Conservation (phyloP, 2,329 filamentous ascomycete species). For the Aphanocladium album region DNA sequence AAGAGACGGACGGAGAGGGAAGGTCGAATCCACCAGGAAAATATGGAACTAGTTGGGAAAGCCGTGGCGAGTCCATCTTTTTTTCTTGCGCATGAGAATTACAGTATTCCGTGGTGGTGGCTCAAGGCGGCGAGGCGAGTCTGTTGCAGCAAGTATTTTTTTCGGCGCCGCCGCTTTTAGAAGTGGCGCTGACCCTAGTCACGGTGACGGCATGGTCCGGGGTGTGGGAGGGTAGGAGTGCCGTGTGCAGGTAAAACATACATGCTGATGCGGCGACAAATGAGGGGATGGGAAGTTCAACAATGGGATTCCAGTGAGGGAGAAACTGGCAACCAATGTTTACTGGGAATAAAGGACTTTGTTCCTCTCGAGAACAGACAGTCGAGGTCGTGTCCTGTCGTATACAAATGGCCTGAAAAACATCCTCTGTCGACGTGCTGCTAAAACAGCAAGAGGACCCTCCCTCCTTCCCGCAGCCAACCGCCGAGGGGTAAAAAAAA, state of each 20-base stretch:
- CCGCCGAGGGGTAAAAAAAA: background rate
- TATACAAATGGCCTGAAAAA: too few species aligned
- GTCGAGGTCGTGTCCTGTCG: too few species aligned
- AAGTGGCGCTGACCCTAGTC: conserved; percentile 9
- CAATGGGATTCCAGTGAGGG: too few species aligned
- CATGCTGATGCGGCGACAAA: background rate
- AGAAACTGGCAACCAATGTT: background rate
- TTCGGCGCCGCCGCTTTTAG: conserved; percentile 10
- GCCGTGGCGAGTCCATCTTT: background rate
- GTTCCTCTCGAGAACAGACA: too few species aligned
- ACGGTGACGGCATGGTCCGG: background rate
- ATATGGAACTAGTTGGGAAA: background rate
- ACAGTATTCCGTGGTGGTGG: background rate
- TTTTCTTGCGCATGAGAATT: background rate
- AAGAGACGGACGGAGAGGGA: background rate
- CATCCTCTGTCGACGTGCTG: too few species aligned
- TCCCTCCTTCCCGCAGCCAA: background rate
- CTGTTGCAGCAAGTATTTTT: conserved; percentile 1
- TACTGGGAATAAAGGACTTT: background rate
- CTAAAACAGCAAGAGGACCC: background rate
- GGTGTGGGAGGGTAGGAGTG: background rate
- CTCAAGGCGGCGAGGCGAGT: background rate
- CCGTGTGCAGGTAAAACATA: background rate
- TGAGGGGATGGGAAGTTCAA: background rate
- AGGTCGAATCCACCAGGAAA: background rate